Conservation (phyloP, 345 rosid species). For the Sonneratia alba region DNA sequence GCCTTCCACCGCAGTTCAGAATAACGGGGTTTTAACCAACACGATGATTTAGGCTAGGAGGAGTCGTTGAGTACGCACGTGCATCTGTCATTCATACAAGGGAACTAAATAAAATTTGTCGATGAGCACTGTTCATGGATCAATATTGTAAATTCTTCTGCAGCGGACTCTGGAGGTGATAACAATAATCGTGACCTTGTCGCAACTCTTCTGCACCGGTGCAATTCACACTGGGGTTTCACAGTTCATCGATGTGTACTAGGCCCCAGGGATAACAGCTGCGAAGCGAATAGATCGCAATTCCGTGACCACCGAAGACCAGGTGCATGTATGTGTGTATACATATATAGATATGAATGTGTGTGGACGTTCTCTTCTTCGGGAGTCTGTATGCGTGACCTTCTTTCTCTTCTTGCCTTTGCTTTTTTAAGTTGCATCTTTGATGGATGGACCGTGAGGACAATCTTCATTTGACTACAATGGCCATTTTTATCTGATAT, state of each 20-base stretch:
- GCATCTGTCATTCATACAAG: too few relatives aligned
- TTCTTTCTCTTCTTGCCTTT: too few relatives aligned
- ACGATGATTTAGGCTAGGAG: too few relatives aligned
- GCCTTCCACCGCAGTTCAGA: neutral
- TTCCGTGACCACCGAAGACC: neutral
- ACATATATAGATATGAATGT: slow-evolving; percentile 10
- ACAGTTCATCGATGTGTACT: slow-evolving; percentile 12
- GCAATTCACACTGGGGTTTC: slow-evolving; percentile 47
- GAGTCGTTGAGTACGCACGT: too few relatives aligned
- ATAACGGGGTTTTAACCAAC: too few relatives aligned
- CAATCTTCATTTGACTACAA: too few relatives aligned
- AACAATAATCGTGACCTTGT: slow-evolving; percentile 50
- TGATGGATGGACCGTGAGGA: too few relatives aligned
- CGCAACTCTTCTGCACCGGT: slow-evolving; percentile 60
- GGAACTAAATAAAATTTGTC: neutral
- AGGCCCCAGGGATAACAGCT: slow-evolving; percentile 9
- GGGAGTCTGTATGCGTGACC: too few relatives aligned
- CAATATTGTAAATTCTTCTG: neutral
- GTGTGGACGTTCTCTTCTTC: too few relatives aligned
- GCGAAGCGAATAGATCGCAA: neutral
- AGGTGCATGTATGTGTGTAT: neutral
- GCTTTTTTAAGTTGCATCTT: too few relatives aligned
- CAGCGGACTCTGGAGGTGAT: slow-evolving; percentile 76
- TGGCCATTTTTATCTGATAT: too few relatives aligned
- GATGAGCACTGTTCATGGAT: neutral